These are phyloP conservation scores for Tulasnella sp. DNA, from an alignment of 768 basidiomycete genomes.

Conservation along the genomic window DNA sequence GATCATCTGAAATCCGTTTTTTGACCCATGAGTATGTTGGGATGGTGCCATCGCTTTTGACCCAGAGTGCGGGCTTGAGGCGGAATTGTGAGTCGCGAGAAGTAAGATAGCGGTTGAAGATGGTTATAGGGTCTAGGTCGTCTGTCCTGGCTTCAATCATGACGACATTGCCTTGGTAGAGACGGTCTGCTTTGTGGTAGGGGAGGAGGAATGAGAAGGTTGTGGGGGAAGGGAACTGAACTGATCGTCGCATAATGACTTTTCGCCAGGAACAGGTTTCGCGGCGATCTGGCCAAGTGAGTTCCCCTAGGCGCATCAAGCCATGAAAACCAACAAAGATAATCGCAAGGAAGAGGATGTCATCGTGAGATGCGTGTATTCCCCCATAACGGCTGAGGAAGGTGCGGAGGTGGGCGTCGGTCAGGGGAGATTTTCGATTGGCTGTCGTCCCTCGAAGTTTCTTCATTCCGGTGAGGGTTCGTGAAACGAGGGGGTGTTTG, in stretches of 20 bases:
- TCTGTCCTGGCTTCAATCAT: constrained; percentile 13
- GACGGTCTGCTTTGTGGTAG: constrained; percentile 30
- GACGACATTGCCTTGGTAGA: constrained; percentile 31
- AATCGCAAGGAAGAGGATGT: constrained; percentile 35
- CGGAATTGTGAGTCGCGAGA: constrained; percentile 11
- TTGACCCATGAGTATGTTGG: constrained; percentile 42
- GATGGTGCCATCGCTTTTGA: constrained; percentile 44
- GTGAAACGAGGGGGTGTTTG: not conserved
- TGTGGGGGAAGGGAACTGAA: not conserved
- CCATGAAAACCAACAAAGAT: constrained; percentile 33
- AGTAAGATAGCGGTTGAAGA: constrained; percentile 9
- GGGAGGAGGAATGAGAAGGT: constrained; percentile 28
- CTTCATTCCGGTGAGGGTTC: constrained; percentile 21
- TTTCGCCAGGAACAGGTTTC: constrained; percentile 24
- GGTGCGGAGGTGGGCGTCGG: not conserved
- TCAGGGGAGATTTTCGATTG: not conserved
- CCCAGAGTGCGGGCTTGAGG: constrained; percentile 38
- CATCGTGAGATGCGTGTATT: constrained; percentile 29
- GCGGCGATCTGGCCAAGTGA: constrained; percentile 31
- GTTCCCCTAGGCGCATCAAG: constrained; percentile 36
- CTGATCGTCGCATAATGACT: constrained; percentile 13
- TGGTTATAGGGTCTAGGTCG: not conserved
- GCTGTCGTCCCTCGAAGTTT: not conserved
- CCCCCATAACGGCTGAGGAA: not conserved
- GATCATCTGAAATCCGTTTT: constrained; percentile 29